These are phyloP conservation scores for Trichoderma sp. DNA, from an alignment of 2,329 filamentous ascomycete species.

Conservation along the genomic window DNA sequence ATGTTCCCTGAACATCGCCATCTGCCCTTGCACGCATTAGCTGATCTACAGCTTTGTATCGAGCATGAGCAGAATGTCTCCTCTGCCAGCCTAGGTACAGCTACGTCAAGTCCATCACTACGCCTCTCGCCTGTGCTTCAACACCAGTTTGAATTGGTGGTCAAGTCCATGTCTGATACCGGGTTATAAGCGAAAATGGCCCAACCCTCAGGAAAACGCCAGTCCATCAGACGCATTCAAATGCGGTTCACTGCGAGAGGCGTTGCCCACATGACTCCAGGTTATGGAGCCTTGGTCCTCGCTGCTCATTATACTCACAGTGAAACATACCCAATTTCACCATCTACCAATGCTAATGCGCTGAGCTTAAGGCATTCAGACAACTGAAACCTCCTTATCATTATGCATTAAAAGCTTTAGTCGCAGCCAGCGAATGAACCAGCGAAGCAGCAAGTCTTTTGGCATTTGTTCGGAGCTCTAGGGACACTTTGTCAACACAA, in stretches of 20 bases:
- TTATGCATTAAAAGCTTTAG: slow-evolving; percentile 10
- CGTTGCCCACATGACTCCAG: slow-evolving; percentile 1
- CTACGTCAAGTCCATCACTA: background rate
- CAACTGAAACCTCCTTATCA: slow-evolving; percentile 6
- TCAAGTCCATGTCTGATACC: background rate
- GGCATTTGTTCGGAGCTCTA: background rate
- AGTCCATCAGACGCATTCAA: background rate
- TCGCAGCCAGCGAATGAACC: slow-evolving; percentile 5
- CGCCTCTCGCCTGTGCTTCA: background rate
- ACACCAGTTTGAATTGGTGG: background rate
- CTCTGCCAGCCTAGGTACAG: background rate
- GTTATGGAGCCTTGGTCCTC: background rate
- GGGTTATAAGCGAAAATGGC: background rate
- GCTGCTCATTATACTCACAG: background rate
- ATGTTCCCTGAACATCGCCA: background rate
- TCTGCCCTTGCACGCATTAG: background rate
- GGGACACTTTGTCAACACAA: background rate
- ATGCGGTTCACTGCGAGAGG: background rate
- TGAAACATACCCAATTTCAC: slow-evolving; percentile 9
- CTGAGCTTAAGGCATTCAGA: background rate
- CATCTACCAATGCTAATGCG: slow-evolving; percentile 10
- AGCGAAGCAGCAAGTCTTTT: background rate
- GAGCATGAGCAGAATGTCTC: background rate
- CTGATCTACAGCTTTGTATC: background rate
- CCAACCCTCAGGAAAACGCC: background rate